Percentiles rank a stretch among this genome's conserved stretches.
These are phyloP conservation scores for Daldinia decipiens DNA, from an alignment of 495 filamentous ascomycete genomes.

Conservation along the genomic window DNA sequence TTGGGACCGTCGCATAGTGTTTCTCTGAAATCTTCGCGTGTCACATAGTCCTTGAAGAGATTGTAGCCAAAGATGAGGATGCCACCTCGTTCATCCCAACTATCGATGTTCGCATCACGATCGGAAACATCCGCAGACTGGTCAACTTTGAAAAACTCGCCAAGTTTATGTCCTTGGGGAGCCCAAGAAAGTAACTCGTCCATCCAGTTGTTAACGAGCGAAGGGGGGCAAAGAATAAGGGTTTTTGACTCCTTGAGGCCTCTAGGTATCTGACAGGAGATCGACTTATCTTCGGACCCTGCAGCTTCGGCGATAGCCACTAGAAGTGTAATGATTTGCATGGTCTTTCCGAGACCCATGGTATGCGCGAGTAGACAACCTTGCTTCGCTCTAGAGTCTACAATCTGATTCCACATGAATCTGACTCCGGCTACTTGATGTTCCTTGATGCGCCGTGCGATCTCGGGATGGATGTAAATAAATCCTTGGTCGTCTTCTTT, in stretches of 20 bases:
- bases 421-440: conserved; percentile 75
- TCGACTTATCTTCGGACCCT: conserved; percentile 62
- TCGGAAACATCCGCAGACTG: conserved; percentile 31
- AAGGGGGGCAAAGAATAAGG: conserved; percentile 79
- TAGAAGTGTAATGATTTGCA: conserved; percentile 86
- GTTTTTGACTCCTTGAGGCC: conserved; percentile 69
- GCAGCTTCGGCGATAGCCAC: conserved; percentile 75
- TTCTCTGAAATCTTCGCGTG: conserved; percentile 44
- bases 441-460: conserved; percentile 62
- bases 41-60: conserved; percentile 61
- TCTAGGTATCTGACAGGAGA: conserved; percentile 73
- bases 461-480: conserved; percentile 60
- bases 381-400: conserved; percentile 63
- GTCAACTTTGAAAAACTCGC: conserved; percentile 62
- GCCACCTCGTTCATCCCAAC: conserved; percentile 75
- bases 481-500: conserved; percentile 66
- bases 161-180: conserved; percentile 60
- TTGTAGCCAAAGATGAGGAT: conserved; percentile 78
- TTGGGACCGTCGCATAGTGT: conserved; percentile 69
- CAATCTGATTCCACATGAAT: conserved; percentile 90
- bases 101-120: conserved; percentile 57
- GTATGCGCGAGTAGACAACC: conserved; percentile 91
- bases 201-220: conserved; percentile 82
- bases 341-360: conserved; percentile 94
- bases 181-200: conserved; percentile 80